Conservation (phyloP, 345 rosid species). For the Linum trigynum region DNA sequence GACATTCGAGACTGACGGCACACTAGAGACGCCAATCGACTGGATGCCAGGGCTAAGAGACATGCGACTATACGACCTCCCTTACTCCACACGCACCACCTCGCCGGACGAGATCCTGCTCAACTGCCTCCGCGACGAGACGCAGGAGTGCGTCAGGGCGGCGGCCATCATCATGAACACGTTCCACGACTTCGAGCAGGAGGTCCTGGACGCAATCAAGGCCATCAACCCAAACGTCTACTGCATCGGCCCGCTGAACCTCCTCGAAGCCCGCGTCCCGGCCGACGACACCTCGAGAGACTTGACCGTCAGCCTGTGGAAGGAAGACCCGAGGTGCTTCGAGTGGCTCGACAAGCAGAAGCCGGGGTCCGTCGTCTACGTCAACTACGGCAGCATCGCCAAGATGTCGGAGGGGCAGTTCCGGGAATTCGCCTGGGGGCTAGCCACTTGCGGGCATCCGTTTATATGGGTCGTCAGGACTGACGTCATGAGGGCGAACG, state of each 20-base stretch:
- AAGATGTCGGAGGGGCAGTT: constrained; percentile 13
- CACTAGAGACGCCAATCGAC: background rate
- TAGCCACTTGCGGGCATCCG: background rate
- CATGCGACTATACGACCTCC: constrained; percentile 29
- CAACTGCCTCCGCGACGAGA: constrained; percentile 9
- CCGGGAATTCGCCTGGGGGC: constrained; percentile 9
- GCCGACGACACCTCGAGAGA: background rate
- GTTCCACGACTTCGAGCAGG: constrained; percentile 28
- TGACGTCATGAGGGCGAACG: background rate
- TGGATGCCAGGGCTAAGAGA: background rate
- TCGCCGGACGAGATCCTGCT: constrained; percentile 26
- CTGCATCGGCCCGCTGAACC: constrained; percentile 26
- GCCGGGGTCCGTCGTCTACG: constrained; percentile 19
- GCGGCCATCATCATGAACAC: constrained; percentile 33
- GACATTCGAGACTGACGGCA: background rate
- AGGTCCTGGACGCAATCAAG: constrained; percentile 22
- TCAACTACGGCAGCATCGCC: constrained; percentile 27
- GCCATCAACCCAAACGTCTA: constrained; percentile 12
- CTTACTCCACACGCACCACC: constrained; percentile 21
- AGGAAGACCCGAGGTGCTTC: constrained; percentile 20
- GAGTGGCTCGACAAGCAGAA: constrained; percentile 23
- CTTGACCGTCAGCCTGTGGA: constrained; percentile 21
- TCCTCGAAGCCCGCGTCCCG: constrained; percentile 19
- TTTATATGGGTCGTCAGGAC: background rate
- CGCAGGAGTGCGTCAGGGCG: constrained; percentile 19